Evolutionary conservation across 768 basidiomycete species (phyloP), one percentile per base, ranked within the genome.

Genomic region (Tricholoma matsutake): DNA sequence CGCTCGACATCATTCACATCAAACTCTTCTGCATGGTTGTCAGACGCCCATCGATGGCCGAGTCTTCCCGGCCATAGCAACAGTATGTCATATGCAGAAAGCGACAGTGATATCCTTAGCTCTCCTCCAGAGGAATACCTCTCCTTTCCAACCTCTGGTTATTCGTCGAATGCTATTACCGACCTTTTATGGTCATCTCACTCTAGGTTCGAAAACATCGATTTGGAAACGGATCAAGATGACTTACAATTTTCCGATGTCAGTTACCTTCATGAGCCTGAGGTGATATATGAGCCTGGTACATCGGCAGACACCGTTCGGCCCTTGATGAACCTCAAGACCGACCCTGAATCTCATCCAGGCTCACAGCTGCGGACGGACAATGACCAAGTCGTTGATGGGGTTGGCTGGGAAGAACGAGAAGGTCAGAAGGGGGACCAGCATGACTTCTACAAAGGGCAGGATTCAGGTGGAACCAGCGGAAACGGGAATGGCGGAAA

Each of bases 241-340:
- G 51, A 53, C 14, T 51, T 59, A 6, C 37, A 63, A 25, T 62
- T 66, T 56, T 60, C 64, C 14, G 62, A 66, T 54, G 25, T 58
- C 28, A 56, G 62, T 28, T 34, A 64, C 29, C 43, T 67, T 16
- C 64, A 52, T 20, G 70, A 66, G 32, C 58, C 63, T 6, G 65
- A 56, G 22, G 67, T 73, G 20, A 68, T 67, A 25, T 72, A 77
- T 49, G 69, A 79, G 61, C 76, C 81, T n/a, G 75, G 78, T n/a
- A 78, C 79, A 13, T 80, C 83, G 31, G 74, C 73, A 28, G 81
- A 75, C 45, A 81, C 80, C 25, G 76, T 81, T 57, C 72, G 79
- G 20, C 71, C 71, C 35, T 67, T 71, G 29, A 57, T 68, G 62
- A 54, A 56, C 31, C 51, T 60, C n/a, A 61, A 35, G 10, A 53